Percentiles rank a stretch among this genome's conserved stretches.
Conservation (phyloP, 352 stramenopile species). For the Phytophthora meadii region DNA sequence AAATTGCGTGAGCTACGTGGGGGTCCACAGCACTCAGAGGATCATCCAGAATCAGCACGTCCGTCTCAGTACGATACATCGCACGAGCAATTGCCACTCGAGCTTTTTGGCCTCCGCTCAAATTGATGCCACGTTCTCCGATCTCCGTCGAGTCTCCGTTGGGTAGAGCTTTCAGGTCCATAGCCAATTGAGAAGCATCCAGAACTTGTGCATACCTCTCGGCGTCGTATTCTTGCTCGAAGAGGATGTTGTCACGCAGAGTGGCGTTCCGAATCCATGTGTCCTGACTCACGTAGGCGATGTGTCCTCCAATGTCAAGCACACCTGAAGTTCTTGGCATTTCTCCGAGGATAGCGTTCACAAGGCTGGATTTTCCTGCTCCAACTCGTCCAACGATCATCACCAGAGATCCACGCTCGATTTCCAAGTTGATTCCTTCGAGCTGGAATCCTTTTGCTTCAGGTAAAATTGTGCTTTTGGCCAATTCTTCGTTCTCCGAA, state of each 20-base stretch:
- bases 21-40: constrained; percentile 89
- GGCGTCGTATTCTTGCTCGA: constrained; percentile 45
- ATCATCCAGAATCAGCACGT: not conserved
- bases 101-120: not conserved
- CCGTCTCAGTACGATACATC: not conserved
- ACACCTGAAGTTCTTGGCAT: constrained; percentile 38
- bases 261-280: constrained; percentile 93
- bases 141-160: constrained; percentile 16
- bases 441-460: constrained; percentile 47
- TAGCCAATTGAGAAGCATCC: constrained; percentile 39
- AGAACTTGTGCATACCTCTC: constrained; percentile 48
- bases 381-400: constrained; percentile 63
- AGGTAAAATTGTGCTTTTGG: constrained; percentile 44
- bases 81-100: not conserved
- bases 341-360: constrained; percentile 57
- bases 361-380: constrained; percentile 57
- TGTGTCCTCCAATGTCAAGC: constrained; percentile 28
- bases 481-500: not conserved
- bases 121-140: not conserved
- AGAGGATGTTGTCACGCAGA: constrained; percentile 93
- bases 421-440: constrained; percentile 56
- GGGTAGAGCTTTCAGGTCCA: constrained; percentile 54
- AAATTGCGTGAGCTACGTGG: constrained; percentile 94
- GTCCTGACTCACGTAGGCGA: constrained; percentile 90
- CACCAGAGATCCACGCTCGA: constrained; percentile 57